Evolutionary conservation across 2,329 filamentous ascomycete species (phyloP).

Genomic region (Orbilia blumenaviensis): DNA sequence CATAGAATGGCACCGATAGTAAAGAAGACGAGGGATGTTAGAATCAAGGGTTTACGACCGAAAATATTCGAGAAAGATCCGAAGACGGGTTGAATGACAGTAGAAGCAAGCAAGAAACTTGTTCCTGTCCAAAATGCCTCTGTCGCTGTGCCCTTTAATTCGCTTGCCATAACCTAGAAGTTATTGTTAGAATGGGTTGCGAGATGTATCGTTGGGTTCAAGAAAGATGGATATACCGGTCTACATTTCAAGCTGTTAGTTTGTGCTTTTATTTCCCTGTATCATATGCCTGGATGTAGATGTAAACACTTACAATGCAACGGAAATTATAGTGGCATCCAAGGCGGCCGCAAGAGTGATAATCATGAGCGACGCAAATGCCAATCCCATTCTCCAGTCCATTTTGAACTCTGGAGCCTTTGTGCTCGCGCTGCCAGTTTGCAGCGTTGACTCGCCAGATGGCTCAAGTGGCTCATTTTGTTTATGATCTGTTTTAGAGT

Average conservation of each 20-base stretch:
- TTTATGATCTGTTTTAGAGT: slow-evolving; percentile 39
- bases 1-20: slow-evolving; percentile 61
- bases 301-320: slow-evolving; percentile 34
- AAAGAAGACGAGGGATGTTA: slow-evolving; percentile 60
- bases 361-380: slow-evolving; percentile 46
- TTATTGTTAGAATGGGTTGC: neutral
- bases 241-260: neutral
- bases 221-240: neutral
- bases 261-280: neutral
- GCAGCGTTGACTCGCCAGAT: slow-evolving; percentile 35
- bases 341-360: slow-evolving; percentile 50
- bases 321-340: slow-evolving; percentile 51
- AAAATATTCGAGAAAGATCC: slow-evolving; percentile 62
- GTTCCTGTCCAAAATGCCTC: slow-evolving; percentile 78
- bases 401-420: slow-evolving; percentile 46
- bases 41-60: slow-evolving; percentile 60
- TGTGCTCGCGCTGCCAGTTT: slow-evolving; percentile 28
- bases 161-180: slow-evolving; percentile 63
- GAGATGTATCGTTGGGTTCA: neutral
- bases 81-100: slow-evolving; percentile 68
- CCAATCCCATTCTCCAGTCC: slow-evolving; percentile 40
- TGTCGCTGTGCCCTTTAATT: slow-evolving; percentile 67
- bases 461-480: slow-evolving; percentile 21
- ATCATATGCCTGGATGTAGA: neutral
- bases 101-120: slow-evolving; percentile 73